These are phyloP conservation scores for Eutrema yunnanense DNA, from an alignment of 345 rosid genomes.

Conservation along the genomic window DNA sequence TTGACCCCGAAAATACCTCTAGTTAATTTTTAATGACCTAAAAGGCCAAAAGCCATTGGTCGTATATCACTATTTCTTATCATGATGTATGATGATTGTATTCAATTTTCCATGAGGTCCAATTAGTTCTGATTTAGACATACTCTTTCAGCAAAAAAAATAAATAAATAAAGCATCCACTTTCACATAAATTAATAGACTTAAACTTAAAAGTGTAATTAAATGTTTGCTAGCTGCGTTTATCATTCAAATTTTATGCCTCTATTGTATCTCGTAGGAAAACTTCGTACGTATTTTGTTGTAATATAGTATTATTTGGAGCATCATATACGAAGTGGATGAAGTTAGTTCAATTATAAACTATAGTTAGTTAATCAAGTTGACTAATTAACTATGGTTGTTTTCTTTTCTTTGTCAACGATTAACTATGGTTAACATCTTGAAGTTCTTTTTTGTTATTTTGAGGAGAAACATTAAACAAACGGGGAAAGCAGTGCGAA, in stretches of 20 bases:
- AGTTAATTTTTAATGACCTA: not conserved
- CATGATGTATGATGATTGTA: not conserved
- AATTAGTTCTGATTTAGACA: not conserved
- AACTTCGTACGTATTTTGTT: not conserved
- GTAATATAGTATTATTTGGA: not conserved
- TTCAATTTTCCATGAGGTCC: not conserved
- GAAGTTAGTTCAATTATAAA: constrained; percentile 2
- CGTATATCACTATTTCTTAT: not conserved
- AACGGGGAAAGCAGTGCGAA: constrained; percentile 1
- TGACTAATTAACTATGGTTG: constrained; percentile 23
- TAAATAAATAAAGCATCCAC: not conserved
- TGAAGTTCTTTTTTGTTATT: not conserved
- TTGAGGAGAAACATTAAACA: not conserved
- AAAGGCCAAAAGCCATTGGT: not conserved
- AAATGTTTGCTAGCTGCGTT: too few species aligned
- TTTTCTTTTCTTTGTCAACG: constrained; percentile 9
- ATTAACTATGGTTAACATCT: constrained; percentile 15
- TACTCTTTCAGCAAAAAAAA: not conserved
- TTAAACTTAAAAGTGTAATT: not conserved
- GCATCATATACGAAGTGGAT: constrained; percentile 6
- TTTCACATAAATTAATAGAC: not conserved
- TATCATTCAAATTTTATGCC: not conserved
- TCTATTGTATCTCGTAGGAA: not conserved
- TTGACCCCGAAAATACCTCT: not conserved
- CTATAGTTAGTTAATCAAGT: constrained; percentile 23